A percentile compares a stretch with the other conserved stretches of the same genome.
These are phyloP conservation scores for Polytolypa hystricis DNA, from an alignment of 2,329 filamentous ascomycete genomes.

Conservation along the genomic window DNA sequence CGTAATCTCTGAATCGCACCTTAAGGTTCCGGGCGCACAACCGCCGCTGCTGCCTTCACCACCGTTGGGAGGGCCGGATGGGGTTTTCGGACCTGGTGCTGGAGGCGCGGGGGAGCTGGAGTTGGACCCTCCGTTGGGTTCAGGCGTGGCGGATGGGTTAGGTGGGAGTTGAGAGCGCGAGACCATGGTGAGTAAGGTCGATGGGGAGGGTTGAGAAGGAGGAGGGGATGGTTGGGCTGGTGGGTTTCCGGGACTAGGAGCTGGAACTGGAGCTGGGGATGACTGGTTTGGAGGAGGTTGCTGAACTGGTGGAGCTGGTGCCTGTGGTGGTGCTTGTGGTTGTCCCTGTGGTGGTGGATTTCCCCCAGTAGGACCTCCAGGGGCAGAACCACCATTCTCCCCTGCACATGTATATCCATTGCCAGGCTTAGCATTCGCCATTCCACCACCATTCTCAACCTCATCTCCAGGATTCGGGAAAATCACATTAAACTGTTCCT, in stretches of 20 bases:
- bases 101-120: background rate
- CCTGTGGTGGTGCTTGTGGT: constrained; percentile 1
- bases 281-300: background rate
- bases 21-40: constrained; percentile 7
- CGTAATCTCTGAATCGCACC: constrained; percentile 8
- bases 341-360: background rate
- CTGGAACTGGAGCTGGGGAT: background rate
- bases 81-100: background rate
- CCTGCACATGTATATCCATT: background rate
- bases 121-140: no score
- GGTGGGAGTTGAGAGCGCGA: background rate
- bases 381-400: background rate
- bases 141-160: background rate
- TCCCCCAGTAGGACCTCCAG: background rate
- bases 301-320: background rate
- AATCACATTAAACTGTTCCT: constrained; percentile 4
- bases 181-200: background rate
- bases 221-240: background rate
- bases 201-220: background rate
- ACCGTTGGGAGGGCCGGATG: background rate
- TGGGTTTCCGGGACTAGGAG: background rate
- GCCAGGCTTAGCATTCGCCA: background rate
- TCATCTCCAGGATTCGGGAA: constrained; percentile 10
- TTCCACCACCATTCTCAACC: constrained; percentile 8
- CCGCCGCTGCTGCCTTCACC: background rate